Percentiles rank a stretch among this genome's conserved stretches.
phyloP scores from a whole-genome alignment of 345 rosid species.

The Syzygium oleosum region DNA sequence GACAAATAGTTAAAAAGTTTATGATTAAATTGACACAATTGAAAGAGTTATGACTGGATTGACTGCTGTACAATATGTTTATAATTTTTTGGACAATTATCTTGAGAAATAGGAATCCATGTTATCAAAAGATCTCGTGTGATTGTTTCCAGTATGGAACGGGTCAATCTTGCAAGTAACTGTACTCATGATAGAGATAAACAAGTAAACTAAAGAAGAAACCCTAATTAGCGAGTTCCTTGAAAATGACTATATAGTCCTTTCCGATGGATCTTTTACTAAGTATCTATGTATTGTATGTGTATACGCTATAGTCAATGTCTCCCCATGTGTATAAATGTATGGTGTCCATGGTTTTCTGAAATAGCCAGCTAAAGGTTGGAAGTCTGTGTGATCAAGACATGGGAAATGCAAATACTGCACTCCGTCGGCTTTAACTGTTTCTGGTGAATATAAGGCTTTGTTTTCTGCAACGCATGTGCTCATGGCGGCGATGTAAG shows the following conservation, averaged over 20 bases:
- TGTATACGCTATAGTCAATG: background rate
- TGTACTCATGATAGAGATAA: background rate
- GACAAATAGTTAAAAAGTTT: too few relatives aligned
- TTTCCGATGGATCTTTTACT: background rate
- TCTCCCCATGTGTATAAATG: background rate
- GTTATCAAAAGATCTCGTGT: background rate
- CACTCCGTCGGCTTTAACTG: background rate
- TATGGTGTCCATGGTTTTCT: background rate
- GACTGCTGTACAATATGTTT: too few relatives aligned
- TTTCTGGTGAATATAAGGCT: background rate
- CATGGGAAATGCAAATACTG: background rate
- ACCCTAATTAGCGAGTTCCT: background rate
- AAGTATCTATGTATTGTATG: background rate
- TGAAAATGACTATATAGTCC: background rate
- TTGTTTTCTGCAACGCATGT: background rate
- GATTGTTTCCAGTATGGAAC: background rate
- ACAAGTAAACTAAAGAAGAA: background rate
- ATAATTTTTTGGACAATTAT: too few relatives aligned
- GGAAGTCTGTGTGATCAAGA: background rate
- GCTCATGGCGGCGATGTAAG: background rate
- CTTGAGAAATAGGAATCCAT: background rate
- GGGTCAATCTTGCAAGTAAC: background rate
- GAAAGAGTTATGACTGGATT: too few relatives aligned
- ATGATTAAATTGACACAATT: too few relatives aligned
- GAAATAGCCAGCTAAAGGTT: background rate